These are phyloP conservation scores for Verticillium klebahnii DNA, from an alignment of 2,329 filamentous ascomycete genomes.

Conservation along the genomic window DNA sequence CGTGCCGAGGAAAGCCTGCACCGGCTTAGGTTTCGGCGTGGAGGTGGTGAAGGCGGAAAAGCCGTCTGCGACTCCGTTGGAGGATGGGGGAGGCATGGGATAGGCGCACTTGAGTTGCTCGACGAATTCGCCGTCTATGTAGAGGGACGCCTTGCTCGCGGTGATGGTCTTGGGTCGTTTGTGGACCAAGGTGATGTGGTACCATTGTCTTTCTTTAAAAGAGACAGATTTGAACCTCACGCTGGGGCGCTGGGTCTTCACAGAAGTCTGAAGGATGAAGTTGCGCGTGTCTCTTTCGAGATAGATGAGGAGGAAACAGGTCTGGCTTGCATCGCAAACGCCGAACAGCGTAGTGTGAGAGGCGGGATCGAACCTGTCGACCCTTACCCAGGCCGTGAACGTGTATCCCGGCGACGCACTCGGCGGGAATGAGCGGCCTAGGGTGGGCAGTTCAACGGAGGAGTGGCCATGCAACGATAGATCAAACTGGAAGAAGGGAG, in stretches of 20 bases:
- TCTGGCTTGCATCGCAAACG: slow-evolving; percentile 85
- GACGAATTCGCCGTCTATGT: slow-evolving; percentile 88
- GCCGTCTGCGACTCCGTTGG: slow-evolving; percentile 59
- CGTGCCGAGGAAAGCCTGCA: slow-evolving; percentile 91
- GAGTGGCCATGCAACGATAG: slow-evolving; percentile 82
- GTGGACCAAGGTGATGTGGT: slow-evolving; percentile 88
- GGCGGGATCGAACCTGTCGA: slow-evolving; percentile 79
- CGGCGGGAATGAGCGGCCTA: slow-evolving; percentile 82
- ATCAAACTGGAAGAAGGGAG: slow-evolving; percentile 91
- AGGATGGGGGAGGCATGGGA: slow-evolving; percentile 66
- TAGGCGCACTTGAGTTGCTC: slow-evolving; percentile 91
- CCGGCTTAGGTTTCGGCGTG: slow-evolving; percentile 56
- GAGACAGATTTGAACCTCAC: slow-evolving; percentile 83
- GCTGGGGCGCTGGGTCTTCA: slow-evolving; percentile 79
- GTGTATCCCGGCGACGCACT: slow-evolving; percentile 79
- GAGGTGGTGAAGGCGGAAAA: slow-evolving; percentile 64
- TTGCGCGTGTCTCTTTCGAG: slow-evolving; percentile 90
- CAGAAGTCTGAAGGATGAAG: slow-evolving; percentile 93
- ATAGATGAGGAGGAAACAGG: slow-evolving; percentile 90
- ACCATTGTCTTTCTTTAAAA: slow-evolving; percentile 79
- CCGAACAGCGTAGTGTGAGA: slow-evolving; percentile 95
- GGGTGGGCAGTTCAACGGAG: slow-evolving; percentile 82
- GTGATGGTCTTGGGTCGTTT: slow-evolving; percentile 69
- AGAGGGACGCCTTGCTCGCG: slow-evolving; percentile 78
- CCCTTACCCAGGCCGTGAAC: slow-evolving; percentile 80